These are phyloP conservation scores for Leccinum fibrillosum DNA, from an alignment of 768 basidiomycete genomes.

Conservation along the genomic window DNA sequence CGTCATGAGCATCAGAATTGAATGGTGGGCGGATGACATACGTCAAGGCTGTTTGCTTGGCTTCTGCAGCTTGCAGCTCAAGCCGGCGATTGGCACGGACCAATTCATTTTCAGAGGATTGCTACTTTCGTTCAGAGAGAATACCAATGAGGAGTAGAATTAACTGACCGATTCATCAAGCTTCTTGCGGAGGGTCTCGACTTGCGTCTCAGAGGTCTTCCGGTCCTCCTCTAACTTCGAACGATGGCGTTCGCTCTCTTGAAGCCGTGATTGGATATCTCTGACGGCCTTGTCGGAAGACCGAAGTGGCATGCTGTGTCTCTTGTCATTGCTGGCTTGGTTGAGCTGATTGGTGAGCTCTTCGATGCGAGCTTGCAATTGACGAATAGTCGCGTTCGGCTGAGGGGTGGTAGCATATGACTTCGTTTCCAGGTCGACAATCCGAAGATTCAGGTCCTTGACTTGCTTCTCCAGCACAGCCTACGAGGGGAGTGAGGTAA, in stretches of 20 bases:
- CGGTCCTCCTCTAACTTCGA: conserved; percentile 64
- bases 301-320: conserved; percentile 31
- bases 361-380: conserved; percentile 68
- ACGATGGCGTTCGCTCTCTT: conserved; percentile 62
- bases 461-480: conserved; percentile 81
- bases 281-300: conserved; percentile 46
- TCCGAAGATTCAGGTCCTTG: conserved; percentile 79
- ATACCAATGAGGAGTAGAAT: neutral
- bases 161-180: conserved; percentile 61
- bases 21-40: conserved; percentile 32
- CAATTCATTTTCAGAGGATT: conserved; percentile 66
- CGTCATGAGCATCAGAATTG: conserved; percentile 2
- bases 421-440: conserved; percentile 80
- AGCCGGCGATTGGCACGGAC: conserved; percentile 71
- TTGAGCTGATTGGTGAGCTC: conserved; percentile 54
- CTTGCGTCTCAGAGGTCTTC: conserved; percentile 54
- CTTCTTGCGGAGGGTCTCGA: conserved; percentile 51
- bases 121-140: conserved; percentile 38
- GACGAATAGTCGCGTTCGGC: conserved; percentile 50
- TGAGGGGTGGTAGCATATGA: conserved; percentile 67
- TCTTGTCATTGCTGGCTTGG: conserved; percentile 41
- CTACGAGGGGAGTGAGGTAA: conserved; percentile 35
- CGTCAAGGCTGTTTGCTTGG: conserved; percentile 68
- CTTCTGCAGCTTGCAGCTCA: conserved; percentile 73
- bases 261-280: conserved; percentile 52